These are phyloP conservation scores for Stevia rebaudiana DNA, from an alignment of 140 eudicot species.

Conservation along the genomic window DNA sequence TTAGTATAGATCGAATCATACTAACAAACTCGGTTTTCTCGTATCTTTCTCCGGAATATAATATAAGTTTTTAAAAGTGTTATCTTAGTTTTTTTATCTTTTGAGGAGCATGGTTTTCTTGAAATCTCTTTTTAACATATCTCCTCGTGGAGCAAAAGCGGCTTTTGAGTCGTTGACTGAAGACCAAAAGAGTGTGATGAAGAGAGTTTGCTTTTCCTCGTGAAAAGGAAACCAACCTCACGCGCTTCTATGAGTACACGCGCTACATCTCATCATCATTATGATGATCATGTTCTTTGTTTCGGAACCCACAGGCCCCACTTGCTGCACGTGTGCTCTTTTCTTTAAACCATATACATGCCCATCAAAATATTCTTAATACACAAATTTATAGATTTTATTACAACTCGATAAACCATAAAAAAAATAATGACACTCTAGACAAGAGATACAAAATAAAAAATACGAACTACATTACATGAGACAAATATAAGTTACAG, in stretches of 20 bases:
- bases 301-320: slow-evolving; percentile 10
- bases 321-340: slow-evolving; percentile 21
- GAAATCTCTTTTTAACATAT: slow-evolving; percentile 23
- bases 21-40: background rate
- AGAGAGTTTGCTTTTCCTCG: slow-evolving; percentile 27
- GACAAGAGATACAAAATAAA: no score
- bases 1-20: no score
- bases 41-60: background rate
- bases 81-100: background rate
- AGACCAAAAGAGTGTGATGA: slow-evolving; percentile 37
- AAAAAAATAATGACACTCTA: no score
- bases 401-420: no score
- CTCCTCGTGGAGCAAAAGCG: slow-evolving; percentile 33
- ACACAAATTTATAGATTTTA: no score
- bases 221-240: background rate
- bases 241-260: slow-evolving; percentile 19
- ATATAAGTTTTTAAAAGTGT: background rate
- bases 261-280: slow-evolving; percentile 30
- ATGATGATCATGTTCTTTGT: slow-evolving; percentile 30
- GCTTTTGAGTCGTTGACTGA: slow-evolving; percentile 39
- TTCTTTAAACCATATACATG: no score
- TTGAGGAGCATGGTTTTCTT: slow-evolving; percentile 15
- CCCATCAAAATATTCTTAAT: no score
- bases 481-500: no score
- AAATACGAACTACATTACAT: no score